These are phyloP conservation scores for Radiomyces spectabilis DNA, from an alignment of 192 early-diverging fungal genomes.

Conservation along the genomic window DNA sequence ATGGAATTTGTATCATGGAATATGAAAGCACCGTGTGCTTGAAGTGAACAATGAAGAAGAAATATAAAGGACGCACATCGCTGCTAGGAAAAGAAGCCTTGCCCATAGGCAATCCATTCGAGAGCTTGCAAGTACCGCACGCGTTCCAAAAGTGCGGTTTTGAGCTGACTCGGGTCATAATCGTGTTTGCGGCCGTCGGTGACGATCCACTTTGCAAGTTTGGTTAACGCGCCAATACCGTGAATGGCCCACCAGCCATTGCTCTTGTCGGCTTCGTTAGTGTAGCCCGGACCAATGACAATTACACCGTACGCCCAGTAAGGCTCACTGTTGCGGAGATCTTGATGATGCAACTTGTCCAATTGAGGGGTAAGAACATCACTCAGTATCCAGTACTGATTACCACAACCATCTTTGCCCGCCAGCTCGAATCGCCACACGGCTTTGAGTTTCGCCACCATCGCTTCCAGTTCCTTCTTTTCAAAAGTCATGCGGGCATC, in stretches of 20 bases:
- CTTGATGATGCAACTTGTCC: neutral
- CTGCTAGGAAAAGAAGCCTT: neutral
- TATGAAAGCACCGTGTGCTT: neutral
- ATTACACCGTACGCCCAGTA: conserved; percentile 14
- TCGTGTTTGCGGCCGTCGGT: neutral
- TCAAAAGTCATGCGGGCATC: neutral
- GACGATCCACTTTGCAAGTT: conserved; percentile 9
- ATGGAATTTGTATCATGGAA: neutral
- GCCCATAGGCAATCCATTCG: neutral
- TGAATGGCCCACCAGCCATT: conserved; percentile 8
- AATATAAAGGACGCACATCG: neutral
- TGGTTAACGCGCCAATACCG: neutral
- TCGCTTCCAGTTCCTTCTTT: neutral
- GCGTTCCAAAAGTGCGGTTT: neutral
- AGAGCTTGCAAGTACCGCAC: neutral
- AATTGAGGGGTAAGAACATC: neutral
- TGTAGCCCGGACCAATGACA: conserved; percentile 7
- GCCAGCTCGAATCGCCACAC: neutral
- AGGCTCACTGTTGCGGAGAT: neutral
- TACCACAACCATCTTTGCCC: neutral
- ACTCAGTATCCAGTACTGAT: conserved; percentile 13
- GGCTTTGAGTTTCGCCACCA: neutral
- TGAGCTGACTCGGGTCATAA: neutral
- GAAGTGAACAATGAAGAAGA: neutral
- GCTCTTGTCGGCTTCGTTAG: neutral